A percentile compares a stretch with the other conserved stretches of the same genome.
Conservation (phyloP, 2,329 filamentous ascomycete genomes). For the Pleurostoma richardsiae region DNA sequence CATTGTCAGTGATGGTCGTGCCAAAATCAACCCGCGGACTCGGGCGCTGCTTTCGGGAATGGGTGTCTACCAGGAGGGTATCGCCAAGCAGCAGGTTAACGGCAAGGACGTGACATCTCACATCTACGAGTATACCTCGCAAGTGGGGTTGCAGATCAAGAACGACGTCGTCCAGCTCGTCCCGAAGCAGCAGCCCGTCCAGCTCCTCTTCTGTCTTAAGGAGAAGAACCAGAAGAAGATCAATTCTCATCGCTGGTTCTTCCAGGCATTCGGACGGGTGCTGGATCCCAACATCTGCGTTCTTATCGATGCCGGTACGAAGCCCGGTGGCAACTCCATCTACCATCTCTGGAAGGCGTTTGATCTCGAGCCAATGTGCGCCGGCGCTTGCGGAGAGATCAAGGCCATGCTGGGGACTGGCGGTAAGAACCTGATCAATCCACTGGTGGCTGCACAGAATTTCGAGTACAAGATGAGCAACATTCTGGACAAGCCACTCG, state of each 20-base stretch:
- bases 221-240: slow-evolving; percentile 99
- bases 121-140: slow-evolving; percentile 92
- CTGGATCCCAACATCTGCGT: slow-evolving; percentile 96
- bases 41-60: slow-evolving; percentile 85
- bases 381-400: slow-evolving; percentile 95
- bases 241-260: slow-evolving; percentile 99
- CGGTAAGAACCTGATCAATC: slow-evolving; percentile 86
- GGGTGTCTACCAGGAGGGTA: slow-evolving; percentile 96
- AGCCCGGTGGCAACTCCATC: slow-evolving; percentile 88
- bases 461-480: slow-evolving; percentile 99
- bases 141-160: slow-evolving; percentile 83
- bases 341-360: slow-evolving; percentile 99
- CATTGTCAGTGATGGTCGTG: slow-evolving; percentile 92
- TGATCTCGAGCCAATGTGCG: slow-evolving; percentile 95
- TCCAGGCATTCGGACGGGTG: slow-evolving; percentile 90
- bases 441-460: slow-evolving; percentile 92
- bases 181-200: slow-evolving; percentile 82
- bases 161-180: slow-evolving; percentile 83
- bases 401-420: slow-evolving; percentile 89
- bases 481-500: slow-evolving; percentile 94
- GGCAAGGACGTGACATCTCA: slow-evolving; percentile 93
- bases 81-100: slow-evolving; percentile 97
- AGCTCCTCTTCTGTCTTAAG: slow-evolving; percentile 96
- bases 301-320: slow-evolving; percentile 91
- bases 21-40: slow-evolving; percentile 92